Base-by-base conservation (phyloP, 2,329 filamentous ascomycete species). In the Colletotrichum chlorophyti region DNA sequence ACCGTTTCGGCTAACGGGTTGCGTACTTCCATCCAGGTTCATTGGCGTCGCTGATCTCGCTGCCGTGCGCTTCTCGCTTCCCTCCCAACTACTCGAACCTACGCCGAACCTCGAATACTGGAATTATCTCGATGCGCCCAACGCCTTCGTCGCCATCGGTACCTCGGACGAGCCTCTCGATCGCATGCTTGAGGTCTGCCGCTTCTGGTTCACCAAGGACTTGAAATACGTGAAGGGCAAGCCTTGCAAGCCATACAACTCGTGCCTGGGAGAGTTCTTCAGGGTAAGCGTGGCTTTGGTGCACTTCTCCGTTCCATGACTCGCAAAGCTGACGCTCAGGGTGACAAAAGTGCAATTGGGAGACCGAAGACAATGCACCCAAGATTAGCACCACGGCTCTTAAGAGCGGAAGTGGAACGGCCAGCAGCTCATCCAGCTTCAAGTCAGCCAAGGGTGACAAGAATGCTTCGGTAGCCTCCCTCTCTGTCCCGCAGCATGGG, bases 161-260 rank as follows among this genome's bases (percentile, higher is more conserved):
- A 94, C 94, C 67, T 95, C 94, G 15, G 91, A 98, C 66, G 92
- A 98, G 66, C 85, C 90, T 10, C 80, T 98, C 53, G 94, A 95
- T 66, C 92, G 95, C 66, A 97, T 97, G 91, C 84, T 99, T 48
- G 93, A 94, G 69, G 92, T 96, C 26, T 77, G 98, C 67, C 88
- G 93, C 60, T 99, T 98, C 76, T 99, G 95, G 95, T 96, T 98
- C 69, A 98, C 95, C 63, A 99, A 99, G 75, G 95, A 99, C 74
- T 74, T 99, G 74, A 99, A 99, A 85, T 99, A 98, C 70, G 91
- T 96, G 72, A 98, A 98, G 79, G 94, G 94, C 60, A 96, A 93
- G 79, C 95, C 95, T 38, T 98, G 94, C 86, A 99, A 99, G 76
- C 95, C 95, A 10, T 99, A 99, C 79, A 99, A 99, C 76, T 97